Percentiles rank a stretch among this genome's conserved stretches.
phyloP scores from a whole-genome alignment of 129 eudicot species.

The Helichrysum umbraculigerum region DNA sequence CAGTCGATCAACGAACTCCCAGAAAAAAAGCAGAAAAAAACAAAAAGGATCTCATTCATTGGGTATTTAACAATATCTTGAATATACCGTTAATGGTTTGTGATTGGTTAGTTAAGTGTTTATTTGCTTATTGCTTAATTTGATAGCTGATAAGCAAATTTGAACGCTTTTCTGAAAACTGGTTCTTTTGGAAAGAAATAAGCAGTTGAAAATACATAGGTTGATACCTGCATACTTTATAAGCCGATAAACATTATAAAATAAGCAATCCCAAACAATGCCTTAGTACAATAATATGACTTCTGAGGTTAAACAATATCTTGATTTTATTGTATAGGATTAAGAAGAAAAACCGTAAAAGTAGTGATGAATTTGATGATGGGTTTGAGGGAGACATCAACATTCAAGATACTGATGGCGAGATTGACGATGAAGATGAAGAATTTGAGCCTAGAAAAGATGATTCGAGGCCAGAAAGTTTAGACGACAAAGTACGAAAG shows the following conservation, averaged over 20 bases:
- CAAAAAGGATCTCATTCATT: slow-evolving; percentile 72
- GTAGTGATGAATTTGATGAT: slow-evolving; percentile 39
- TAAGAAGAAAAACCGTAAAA: slow-evolving; percentile 62
- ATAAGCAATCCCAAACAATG: background rate
- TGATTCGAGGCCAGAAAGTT: slow-evolving; percentile 68
- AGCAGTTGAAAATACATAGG: too few species aligned
- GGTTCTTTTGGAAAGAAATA: too few species aligned
- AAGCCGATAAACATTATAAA: background rate
- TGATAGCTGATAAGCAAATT: too few species aligned
- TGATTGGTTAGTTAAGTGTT: background rate
- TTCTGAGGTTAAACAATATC: background rate
- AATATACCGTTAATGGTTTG: background rate
- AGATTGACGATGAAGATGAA: slow-evolving; percentile 32
- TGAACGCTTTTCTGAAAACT: too few species aligned
- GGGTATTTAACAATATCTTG: slow-evolving; percentile 42
- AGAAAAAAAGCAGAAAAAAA: slow-evolving; percentile 59
- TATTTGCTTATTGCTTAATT: background rate
- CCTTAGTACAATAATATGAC: background rate
- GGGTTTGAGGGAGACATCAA: slow-evolving; percentile 38
- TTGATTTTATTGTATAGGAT: slow-evolving; percentile 40
- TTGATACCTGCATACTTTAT: too few species aligned
- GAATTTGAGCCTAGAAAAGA: slow-evolving; percentile 35
- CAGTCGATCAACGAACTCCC: slow-evolving; percentile 69
- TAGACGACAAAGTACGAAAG: slow-evolving; percentile 89
- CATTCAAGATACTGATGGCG: slow-evolving; percentile 44